Conservation (phyloP, 352 stramenopile species). For the Phytopythium litorale region DNA sequence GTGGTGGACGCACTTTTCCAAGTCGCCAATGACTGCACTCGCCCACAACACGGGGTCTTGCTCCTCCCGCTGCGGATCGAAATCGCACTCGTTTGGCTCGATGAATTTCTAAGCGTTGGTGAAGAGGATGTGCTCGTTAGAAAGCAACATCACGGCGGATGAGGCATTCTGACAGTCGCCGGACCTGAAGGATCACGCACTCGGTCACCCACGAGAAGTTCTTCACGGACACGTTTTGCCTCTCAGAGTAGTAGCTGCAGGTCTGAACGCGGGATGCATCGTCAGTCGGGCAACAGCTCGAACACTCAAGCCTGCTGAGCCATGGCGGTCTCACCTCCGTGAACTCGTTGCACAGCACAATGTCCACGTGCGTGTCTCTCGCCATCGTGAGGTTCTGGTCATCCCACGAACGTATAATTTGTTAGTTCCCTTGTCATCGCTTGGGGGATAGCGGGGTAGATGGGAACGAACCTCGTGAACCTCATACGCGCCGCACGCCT, state of each 20-base stretch:
- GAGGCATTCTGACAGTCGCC: neutral
- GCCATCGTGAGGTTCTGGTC: constrained; percentile 45
- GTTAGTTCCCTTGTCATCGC: neutral
- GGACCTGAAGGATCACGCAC: constrained; percentile 77
- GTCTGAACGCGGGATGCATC: constrained; percentile 19
- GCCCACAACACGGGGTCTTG: constrained; percentile 36
- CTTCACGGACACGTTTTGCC: constrained; percentile 37
- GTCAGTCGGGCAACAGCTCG: neutral
- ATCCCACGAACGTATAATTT: neutral
- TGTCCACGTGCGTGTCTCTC: constrained; percentile 35
- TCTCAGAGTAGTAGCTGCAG: constrained; percentile 48
- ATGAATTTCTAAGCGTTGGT: constrained; percentile 38
- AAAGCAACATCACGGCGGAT: neutral
- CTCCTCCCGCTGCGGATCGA: constrained; percentile 34
- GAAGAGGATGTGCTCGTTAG: neutral
- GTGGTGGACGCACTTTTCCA: constrained; percentile 37
- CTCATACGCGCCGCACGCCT: constrained; percentile 48
- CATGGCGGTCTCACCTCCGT: constrained; percentile 40
- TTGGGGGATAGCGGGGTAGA: neutral
- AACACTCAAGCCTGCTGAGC: neutral
- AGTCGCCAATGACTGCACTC: constrained; percentile 51
- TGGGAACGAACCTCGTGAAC: constrained; percentile 46
- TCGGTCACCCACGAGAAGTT: constrained; percentile 80
- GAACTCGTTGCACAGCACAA: constrained; percentile 66
- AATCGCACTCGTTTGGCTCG: constrained; percentile 29